These are phyloP conservation scores for Emergomyces pasteurianus DNA, from an alignment of 2,329 filamentous ascomycete species.

Conservation along the genomic window DNA sequence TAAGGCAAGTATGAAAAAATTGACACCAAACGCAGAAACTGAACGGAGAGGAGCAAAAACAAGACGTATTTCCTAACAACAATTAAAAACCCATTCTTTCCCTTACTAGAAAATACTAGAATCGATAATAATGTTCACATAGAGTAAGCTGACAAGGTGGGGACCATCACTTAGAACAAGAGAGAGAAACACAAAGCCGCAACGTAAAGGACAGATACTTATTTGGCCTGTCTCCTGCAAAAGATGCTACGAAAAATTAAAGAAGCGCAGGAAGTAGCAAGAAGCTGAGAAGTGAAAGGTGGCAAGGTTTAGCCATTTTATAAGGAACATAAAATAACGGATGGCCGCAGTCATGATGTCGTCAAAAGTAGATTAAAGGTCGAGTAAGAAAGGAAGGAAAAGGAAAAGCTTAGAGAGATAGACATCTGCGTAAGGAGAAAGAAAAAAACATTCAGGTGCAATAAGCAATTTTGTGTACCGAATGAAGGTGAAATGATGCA, in stretches of 20 bases:
- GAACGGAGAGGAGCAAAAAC: no score
- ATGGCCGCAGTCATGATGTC: constrained; percentile 1
- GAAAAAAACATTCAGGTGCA: background rate
- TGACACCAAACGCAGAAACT: no score
- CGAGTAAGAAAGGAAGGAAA: background rate
- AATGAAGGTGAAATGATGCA: background rate
- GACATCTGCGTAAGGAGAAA: background rate
- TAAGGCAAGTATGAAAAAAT: background rate
- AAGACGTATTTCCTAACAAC: background rate
- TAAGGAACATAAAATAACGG: background rate
- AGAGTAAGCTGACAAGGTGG: background rate
- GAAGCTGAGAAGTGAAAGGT: background rate
- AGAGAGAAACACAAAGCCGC: constrained; percentile 3
- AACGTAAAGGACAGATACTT: constrained; percentile 3
- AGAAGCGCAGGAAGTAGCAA: background rate
- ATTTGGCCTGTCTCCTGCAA: background rate
- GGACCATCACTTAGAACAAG: background rate
- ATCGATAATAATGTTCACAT: background rate
- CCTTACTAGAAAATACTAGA: background rate
- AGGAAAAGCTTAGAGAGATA: background rate
- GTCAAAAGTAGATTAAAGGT: constrained; percentile 1
- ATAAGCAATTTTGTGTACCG: background rate
- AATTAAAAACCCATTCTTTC: background rate
- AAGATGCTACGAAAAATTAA: background rate
- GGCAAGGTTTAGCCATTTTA: constrained; percentile 7